Base-by-base conservation (phyloP, 202 grass and related monocot species). In the Dendrocalamus latiflorus region DNA sequence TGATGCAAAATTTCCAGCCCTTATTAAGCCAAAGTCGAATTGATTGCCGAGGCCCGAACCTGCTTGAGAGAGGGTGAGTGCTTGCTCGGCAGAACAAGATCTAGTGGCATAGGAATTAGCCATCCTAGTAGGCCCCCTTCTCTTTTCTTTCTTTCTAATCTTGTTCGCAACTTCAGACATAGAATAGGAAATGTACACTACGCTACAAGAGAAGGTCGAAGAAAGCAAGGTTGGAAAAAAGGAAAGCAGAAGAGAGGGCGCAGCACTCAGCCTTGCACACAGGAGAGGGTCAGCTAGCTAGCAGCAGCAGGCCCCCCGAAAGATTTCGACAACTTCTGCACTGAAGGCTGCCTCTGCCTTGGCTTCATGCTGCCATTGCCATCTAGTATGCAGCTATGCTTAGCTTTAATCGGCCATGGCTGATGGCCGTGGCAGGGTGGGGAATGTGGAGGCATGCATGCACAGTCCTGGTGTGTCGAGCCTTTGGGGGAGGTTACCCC, bases 391-490 rank as follows among this genome's bases (percentile, higher is more conserved):
- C n/a, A n/a, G 72, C 87, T 71, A 39, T 48, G 65, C 36, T 61
- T 79, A 63, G 80, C 90, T 88, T 90, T 90, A 89, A 86, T 87
- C 92, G 78, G 86, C 79, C 78, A 90, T 90, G 87, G 85, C 74
- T 28, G 79, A 68, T 73, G 67, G 34, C 24, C 11, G 38, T 37
- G 28, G 53, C 57, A 72, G 58, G 78, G 74, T 79, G 84, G 68
- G 83, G 87, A 91, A 97, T 93, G 84, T 91, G 78, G 90, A 96
- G 90, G 83, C 90, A 89, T 89, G 79, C 87, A 86, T 78, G 80
- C 50, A 76, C 65, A 49, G 86, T 80, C 69, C 70, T 87, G 81
- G 66, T 18, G 68, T 81, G 86, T 85, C 75, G 84, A 70, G 57
- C 64, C 77, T 86, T 91, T 84, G 70, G 66, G 81, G 81, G 57